phyloP scores from a whole-genome alignment of 495 filamentous ascomycete genomes.

The Penicillium paxilli region DNA sequence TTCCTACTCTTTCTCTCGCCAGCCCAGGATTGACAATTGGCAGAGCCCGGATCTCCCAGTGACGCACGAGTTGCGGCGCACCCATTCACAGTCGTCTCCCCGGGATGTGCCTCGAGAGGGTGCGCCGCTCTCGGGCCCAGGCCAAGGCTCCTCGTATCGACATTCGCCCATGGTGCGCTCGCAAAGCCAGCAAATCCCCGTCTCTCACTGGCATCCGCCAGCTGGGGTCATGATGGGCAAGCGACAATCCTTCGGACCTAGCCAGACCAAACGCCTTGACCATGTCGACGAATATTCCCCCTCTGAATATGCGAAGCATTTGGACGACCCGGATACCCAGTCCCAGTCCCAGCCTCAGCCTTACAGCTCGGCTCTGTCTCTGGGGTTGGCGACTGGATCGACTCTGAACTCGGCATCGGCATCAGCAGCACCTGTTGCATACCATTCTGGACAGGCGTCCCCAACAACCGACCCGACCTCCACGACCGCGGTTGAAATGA shows the following conservation, averaged over 20 bases:
- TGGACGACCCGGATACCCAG: slow-evolving; percentile 28
- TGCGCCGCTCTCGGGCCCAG: slow-evolving; percentile 14
- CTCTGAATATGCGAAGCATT: slow-evolving; percentile 41
- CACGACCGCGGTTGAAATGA: slow-evolving; percentile 40
- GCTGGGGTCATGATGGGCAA: slow-evolving; percentile 25
- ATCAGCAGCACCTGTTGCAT: neutral
- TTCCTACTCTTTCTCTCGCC: slow-evolving; percentile 25
- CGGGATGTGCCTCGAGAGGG: slow-evolving; percentile 25
- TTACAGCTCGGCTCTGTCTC: slow-evolving; percentile 27
- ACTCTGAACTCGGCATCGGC: slow-evolving; percentile 3
- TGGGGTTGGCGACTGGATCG: slow-evolving; percentile 31
- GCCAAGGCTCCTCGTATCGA: slow-evolving; percentile 26
- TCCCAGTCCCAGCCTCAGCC: slow-evolving; percentile 20
- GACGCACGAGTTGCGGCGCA: slow-evolving; percentile 34
- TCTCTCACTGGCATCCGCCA: slow-evolving; percentile 34
- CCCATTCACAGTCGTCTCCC: slow-evolving; percentile 36
- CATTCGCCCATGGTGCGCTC: slow-evolving; percentile 45
- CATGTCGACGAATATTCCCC: slow-evolving; percentile 47
- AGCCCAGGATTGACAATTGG: slow-evolving; percentile 50
- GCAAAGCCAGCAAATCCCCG: slow-evolving; percentile 44
- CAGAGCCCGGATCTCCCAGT: slow-evolving; percentile 47
- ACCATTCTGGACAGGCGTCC: slow-evolving; percentile 18
- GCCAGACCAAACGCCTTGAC: slow-evolving; percentile 30
- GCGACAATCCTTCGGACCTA: slow-evolving; percentile 37
- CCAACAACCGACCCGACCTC: slow-evolving; percentile 22